Base-by-base conservation (phyloP, 2,329 filamentous ascomycete genomes). In the Colletotrichum sp. region DNA sequence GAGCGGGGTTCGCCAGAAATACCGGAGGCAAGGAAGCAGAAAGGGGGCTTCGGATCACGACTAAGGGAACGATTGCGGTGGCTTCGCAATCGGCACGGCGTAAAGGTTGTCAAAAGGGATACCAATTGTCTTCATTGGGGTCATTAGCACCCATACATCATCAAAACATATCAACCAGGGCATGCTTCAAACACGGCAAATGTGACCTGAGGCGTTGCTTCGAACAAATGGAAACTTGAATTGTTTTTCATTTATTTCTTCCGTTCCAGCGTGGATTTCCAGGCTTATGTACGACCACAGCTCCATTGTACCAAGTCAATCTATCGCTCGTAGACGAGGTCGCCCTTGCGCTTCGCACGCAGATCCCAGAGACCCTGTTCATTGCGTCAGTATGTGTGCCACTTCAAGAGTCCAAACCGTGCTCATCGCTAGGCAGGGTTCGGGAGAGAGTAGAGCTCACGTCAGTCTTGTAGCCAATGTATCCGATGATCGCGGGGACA, bases 291-390 rank as follows among this genome's bases (percentile, higher is more conserved):
- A 90, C 86, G 86, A 64, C 75, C 72, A 74, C 77, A 26, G 64
- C 78, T 32, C 69, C 30, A 49, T 71, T 72, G 6, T 66, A 73
- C 75, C 36, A 21, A 12, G 69, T 67, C 69, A 68, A 64, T 71
- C 83, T 88, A 99, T 85, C 91, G 96, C 87, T 99, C 96, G 71
- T 89, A 88, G 81, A 98, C 90, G n/a, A 93, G 89, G 83, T 99
- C 96, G 71, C 95, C 96, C 86, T 92, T 94, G 85, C 95, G 91
- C 93, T 99, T 99, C 74, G 93, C 96, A 80, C 96, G 92, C 80
- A 98, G 85, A 65, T 98, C 91, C 85, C 89, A 98, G 83, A 96
- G 95, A 82, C 96, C 97, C 96, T 99, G 81, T 62, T 30, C 74
- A 21, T 26, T 80, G 78, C 68, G 77, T 79, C 68, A 30, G 70